Evolutionary conservation across 495 filamentous ascomycete species (phyloP), one percentile per base, ranked within the genome.

Genomic region (Pseudoneurospora amorphoporcata): DNA sequence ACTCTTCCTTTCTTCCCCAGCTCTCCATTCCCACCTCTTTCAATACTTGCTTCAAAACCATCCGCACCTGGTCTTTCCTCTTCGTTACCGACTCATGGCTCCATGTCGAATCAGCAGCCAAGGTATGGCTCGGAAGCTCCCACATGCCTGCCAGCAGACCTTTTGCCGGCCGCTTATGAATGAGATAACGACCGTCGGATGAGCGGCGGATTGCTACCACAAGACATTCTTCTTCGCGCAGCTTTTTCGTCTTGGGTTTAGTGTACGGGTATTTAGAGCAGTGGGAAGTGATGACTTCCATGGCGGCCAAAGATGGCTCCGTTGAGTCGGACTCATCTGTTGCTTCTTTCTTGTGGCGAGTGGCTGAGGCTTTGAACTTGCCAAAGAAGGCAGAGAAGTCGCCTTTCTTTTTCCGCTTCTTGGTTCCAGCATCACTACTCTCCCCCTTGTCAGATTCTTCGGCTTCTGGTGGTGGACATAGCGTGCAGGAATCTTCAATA

Each of bases 61-160:
- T 80, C 7, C 79, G 75, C 23, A 73, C 69, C 39, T 77, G 73
- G 12, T 74, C 23, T 14, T 73, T 77, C 68, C 71, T 79, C 61
- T 71, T 61, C 72, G 40, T 78, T 53, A 0, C 1, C 0, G 75
- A 29, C 0, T 75, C 73, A 32, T 61, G 5, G 3, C 14, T 8
- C 53, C 53, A 61, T 29, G 14, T 0, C 10, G 12, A 35, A 3
- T 17, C 23, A 32, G 23, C 53, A 7, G 78, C 73, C 16, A 85
- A 68, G 1, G 76, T 73, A n/a, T 75, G 70, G 53, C 83, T 85
- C 0, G 84, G 83, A 12, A 86, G 76, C 43, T 86, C 84, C 84
- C 84, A 86, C 42, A 86, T 70, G 0, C 82, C 80, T 0, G 83
- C 83, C 0, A 86, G 71, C 4, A 86, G 75, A 0, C 84, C 84